Base-by-base conservation (phyloP, 176 grass and related monocot species). In the Metroxylon sagu region DNA sequence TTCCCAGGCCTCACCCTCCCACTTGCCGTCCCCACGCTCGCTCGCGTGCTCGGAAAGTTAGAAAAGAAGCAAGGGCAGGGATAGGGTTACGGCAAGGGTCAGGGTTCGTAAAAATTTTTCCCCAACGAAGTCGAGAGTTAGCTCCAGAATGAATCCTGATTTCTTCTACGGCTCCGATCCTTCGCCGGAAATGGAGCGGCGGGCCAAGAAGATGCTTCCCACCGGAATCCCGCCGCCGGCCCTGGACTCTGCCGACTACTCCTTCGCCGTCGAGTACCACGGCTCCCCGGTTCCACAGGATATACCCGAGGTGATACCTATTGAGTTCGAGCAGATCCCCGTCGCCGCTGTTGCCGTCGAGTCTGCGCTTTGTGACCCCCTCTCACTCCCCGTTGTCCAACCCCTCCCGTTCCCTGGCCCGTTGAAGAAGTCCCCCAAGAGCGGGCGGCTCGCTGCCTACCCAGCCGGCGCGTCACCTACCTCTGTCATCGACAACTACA, bases 401-500 rank as follows among this genome's bases (percentile, higher is more conserved):
- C 94, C 88, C 16, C 84, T 98, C 71, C 63, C 79, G 16, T 81
- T 85, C 2, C 78, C 84, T 43, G 70, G 48, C 23, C 57, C 70
- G 52, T 71, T 65, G 59, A 80, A 25, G 66, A 25, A 15, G 71
- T 48, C 66, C 31, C 25, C 51, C 66, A 57, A 6, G 57, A 69
- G 56, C 49, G 19, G 60, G 19, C 19, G 49, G 54, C 35, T 66
- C 35, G 50, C 51, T 14, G 50, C 53, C 2, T 66, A 69, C 7
- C 48, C 65, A 1, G 57, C 54, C 31, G 72, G 68, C 52, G 72
- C 81, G 12, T 89, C 88, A 18, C 88, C 93, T 2, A 98, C 88
- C 71, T 98, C 93, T 18, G 88, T 93, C 70, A 91, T 97, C 53
- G 92, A 97, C 78, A 91, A 89, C 52, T 78, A 85, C 76, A 75